Evolutionary conservation across 306 rosid genomes (phyloP), one percentile per base, ranked within the genome.

Genomic region (Gleditsia sinensis): DNA sequence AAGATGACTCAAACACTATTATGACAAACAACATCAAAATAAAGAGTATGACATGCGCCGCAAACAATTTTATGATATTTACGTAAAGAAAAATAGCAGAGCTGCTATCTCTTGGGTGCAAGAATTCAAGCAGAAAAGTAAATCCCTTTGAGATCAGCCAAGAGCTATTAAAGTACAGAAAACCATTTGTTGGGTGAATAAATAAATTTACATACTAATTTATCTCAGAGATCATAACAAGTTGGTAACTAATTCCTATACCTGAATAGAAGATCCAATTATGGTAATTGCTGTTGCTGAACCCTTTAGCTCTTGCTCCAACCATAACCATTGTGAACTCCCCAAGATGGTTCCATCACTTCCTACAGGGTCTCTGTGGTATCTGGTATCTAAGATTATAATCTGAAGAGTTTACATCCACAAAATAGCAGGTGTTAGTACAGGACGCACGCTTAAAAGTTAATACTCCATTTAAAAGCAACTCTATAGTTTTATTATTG

Each of bases 261-360:
- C 96, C 96, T 88, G 97, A 75, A 92, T 69, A 70, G 97, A 92
- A 74, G 97, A 92, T 51, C 79, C 97, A 53, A 92, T 88, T 58
- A 92, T 60, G 24, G 97, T 89, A 71, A 89, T 28, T 70, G 89
- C 88, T 13, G 97, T 82, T 60, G 87, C 78, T 23, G 86, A 82
- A 78, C 83, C 87, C 72, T 81, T 80, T 57, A 92, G 74, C 83
- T 92, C 96, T 46, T 60, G 84, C 82, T 88, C 90, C 77, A 92
- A 79, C 97, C 97, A 92, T 20, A 75, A 67, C 96, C 97, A 89
- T 55, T 92, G 96, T 19, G 84, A 82, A 72, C 49, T 46, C 67
- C 96, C 97, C 85, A 92, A 81, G 75, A 92, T 84, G 74, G 82
- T 88, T 75, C 96, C 96, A 76, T 86, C 93, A 61, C 90, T 92